These are phyloP conservation scores for Sarocladium oryzae DNA, from an alignment of 2,329 filamentous ascomycete species.

Conservation along the genomic window DNA sequence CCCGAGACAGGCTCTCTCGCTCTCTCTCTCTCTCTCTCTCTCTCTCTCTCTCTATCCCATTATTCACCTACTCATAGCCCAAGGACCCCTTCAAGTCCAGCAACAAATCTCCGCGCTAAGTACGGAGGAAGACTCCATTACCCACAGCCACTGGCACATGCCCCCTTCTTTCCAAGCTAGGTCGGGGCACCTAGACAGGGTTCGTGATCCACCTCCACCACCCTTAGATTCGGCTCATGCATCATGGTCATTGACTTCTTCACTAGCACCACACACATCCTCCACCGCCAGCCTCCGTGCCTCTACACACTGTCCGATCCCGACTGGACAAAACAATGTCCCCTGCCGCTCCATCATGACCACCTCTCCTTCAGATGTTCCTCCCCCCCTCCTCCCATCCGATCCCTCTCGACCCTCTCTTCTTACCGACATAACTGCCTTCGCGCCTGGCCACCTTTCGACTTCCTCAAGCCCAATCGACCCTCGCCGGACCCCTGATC, in stretches of 20 bases:
- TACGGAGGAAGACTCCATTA: not conserved
- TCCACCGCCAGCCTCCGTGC: not conserved
- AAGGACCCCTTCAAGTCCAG: too few species aligned
- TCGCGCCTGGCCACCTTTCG: not conserved
- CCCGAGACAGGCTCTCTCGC: too few species aligned
- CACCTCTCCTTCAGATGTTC: slow-evolving; percentile 11
- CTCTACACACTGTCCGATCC: not conserved
- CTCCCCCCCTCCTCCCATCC: slow-evolving; percentile 10
- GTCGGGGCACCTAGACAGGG: not conserved
- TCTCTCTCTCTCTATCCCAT: too few species aligned
- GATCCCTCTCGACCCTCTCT: not conserved
- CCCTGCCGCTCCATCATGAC: slow-evolving; percentile 6
- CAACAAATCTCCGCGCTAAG: slow-evolving; percentile 6
- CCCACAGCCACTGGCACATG: not conserved
- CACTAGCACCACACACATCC: not conserved
- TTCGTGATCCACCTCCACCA: not conserved
- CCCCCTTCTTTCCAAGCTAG: not conserved
- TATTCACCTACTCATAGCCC: too few species aligned
- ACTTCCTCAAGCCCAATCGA: slow-evolving; percentile 2
- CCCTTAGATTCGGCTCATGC: slow-evolving; percentile 7
- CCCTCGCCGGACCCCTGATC: slow-evolving; percentile 8
- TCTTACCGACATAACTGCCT: not conserved
- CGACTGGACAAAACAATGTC: not conserved
- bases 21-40: not conserved
- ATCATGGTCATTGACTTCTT: slow-evolving; percentile 4